Conservation (phyloP, 345 rosid genomes). For the Citrus medica region DNA sequence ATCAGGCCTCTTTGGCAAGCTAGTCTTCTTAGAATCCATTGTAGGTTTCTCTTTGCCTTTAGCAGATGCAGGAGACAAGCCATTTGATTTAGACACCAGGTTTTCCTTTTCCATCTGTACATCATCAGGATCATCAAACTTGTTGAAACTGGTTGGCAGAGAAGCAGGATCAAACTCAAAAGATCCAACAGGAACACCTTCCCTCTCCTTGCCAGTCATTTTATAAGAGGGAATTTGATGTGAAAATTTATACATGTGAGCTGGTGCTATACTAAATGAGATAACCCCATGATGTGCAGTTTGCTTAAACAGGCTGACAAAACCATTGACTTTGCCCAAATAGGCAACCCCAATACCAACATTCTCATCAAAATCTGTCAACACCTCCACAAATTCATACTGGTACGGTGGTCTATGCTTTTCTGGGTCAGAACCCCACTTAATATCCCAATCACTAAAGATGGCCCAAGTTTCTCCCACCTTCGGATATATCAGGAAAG, state of each 20-base stretch:
- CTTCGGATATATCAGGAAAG: conserved; percentile 52
- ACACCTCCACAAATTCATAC: conserved; percentile 67
- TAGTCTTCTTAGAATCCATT: conserved; percentile 13
- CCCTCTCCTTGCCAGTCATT: conserved; percentile 73
- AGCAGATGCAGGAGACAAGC: conserved; percentile 9
- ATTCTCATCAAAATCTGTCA: conserved; percentile 46
- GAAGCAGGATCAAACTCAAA: conserved; percentile 79
- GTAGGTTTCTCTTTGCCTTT: conserved; percentile 18
- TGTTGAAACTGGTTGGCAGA: conserved; percentile 37
- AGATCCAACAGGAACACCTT: conserved; percentile 69
- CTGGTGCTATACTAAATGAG: conserved; percentile 35
- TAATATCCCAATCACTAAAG: conserved; percentile 66
- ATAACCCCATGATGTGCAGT: conserved; percentile 24
- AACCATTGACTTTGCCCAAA: conserved; percentile 73
- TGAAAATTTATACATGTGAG: conserved; percentile 63
- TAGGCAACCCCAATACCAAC: conserved; percentile 63
- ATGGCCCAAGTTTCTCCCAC: conserved; percentile 90
- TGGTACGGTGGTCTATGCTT: conserved; percentile 43
- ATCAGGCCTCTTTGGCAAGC: conserved; percentile 25
- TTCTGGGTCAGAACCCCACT: conserved; percentile 47
- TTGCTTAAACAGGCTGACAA: conserved; percentile 61
- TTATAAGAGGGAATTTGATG: conserved; percentile 65
- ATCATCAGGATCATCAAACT: conserved; percentile 13
- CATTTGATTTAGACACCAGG: conserved; percentile 17
- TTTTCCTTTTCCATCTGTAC: conserved; percentile 18